Conservation (phyloP, 1,139 yeast genomes). For the Hansenula anomala region DNA sequence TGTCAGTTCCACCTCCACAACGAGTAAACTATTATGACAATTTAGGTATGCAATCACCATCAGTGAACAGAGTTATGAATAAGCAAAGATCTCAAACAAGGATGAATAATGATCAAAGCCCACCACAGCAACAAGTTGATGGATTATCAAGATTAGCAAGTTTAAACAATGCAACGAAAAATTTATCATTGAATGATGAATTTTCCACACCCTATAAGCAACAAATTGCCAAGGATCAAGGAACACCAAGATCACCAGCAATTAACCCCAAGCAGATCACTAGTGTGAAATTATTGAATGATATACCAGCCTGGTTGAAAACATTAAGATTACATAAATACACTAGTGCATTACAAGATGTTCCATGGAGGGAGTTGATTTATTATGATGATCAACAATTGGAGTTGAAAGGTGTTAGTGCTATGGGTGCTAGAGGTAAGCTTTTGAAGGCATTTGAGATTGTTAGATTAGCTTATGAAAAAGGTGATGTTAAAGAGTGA, state of each 20-base stretch:
- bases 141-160: conserved; percentile 14
- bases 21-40: conserved; percentile 11
- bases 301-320: conserved; percentile 91
- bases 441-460: conserved; percentile 86
- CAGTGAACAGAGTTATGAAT: conserved; percentile 9
- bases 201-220: conserved; percentile 8
- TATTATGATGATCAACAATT: conserved; percentile 64
- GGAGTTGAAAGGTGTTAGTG: conserved; percentile 79
- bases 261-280: conserved; percentile 58
- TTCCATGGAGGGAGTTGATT: conserved; percentile 77
- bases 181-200: conserved; percentile 9
- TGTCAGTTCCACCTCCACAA: conserved; percentile 15
- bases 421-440: conserved; percentile 92
- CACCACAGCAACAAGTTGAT: conserved; percentile 3
- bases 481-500: conserved; percentile 26
- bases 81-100: conserved; percentile 8
- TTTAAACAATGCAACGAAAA: conserved; percentile 16
- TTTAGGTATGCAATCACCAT: conserved; percentile 8
- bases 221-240: conserved; percentile 5
- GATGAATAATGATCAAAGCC: conserved; percentile 5
- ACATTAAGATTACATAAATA: conserved; percentile 87
- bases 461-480: conserved; percentile 48
- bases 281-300: conserved; percentile 58
- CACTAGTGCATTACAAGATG: conserved; percentile 73
- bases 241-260: conserved; percentile 40